phyloP scores from a whole-genome alignment of 768 basidiomycete species.

The Mrakia frigida region DNA sequence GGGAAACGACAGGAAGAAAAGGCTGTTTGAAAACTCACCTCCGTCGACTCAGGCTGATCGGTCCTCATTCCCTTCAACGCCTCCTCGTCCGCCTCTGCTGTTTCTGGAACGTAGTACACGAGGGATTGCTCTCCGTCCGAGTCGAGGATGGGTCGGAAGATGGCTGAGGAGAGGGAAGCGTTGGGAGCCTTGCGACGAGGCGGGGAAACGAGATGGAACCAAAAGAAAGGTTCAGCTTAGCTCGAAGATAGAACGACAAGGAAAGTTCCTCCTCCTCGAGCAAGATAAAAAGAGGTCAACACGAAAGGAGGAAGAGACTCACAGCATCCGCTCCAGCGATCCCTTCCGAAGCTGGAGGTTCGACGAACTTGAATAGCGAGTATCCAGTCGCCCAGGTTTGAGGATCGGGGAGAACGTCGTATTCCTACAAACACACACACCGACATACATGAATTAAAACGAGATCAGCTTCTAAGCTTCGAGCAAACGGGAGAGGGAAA shows the following conservation, averaged over 20 bases:
- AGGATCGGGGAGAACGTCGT: slow-evolving; percentile 74
- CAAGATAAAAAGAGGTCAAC: no score
- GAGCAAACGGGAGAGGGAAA: not conserved
- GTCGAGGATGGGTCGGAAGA: slow-evolving; percentile 25
- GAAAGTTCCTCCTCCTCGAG: no score
- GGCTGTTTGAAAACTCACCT: slow-evolving; percentile 1
- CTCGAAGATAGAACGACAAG: no score
- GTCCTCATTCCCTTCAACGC: not conserved
- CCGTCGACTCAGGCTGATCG: slow-evolving; percentile 2
- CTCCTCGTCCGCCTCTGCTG: slow-evolving; percentile 1
- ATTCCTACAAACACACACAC: slow-evolving; percentile 49
- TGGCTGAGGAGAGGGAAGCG: slow-evolving; percentile 15
- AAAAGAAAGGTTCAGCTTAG: not conserved
- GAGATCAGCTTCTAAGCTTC: not conserved
- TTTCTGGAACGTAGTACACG: slow-evolving; percentile 25
- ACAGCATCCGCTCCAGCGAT: not conserved
- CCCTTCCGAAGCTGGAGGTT: slow-evolving; percentile 59
- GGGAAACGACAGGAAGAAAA: not conserved
- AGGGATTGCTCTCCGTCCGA: slow-evolving; percentile 18
- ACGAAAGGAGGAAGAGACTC: not conserved
- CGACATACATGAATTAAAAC: no score
- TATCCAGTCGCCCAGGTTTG: slow-evolving; percentile 87
- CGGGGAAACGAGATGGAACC: not conserved
- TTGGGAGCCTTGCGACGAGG: not conserved
- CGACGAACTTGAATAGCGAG: slow-evolving; percentile 77